Conservation (phyloP, 345 rosid species). For the Balakata baccata region DNA sequence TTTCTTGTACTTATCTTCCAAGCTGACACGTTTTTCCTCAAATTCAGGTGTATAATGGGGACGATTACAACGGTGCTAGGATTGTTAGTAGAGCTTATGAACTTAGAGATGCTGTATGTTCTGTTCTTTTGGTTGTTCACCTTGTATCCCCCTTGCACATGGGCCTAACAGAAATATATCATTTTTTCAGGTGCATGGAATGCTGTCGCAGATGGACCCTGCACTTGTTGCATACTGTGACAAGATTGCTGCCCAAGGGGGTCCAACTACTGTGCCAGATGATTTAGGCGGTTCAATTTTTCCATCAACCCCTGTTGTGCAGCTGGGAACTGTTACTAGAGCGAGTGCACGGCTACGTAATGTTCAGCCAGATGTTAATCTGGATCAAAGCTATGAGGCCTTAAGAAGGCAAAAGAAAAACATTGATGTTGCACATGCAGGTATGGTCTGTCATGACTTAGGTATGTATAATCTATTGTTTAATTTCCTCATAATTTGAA, state of each 20-base stretch:
- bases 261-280: conserved; percentile 74
- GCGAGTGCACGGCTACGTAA: conserved; percentile 94
- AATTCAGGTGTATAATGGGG: conserved; percentile 78
- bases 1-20: too few species aligned
- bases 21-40: conserved; percentile 6
- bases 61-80: conserved; percentile 94
- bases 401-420: conserved; percentile 77
- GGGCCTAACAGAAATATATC: background rate
- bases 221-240: conserved; percentile 78
- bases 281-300: conserved; percentile 60
- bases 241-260: conserved; percentile 84
- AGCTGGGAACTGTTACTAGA: conserved; percentile 74
- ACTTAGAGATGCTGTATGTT: conserved; percentile 87
- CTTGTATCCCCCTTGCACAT: background rate
- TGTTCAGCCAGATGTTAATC: conserved; percentile 76
- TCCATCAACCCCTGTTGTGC: conserved; percentile 67
- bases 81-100: conserved; percentile 90
- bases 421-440: conserved; percentile 48
- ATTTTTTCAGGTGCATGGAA: conserved; percentile 76
- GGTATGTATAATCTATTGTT: background rate
- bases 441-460: conserved; percentile 29
- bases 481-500: background rate
- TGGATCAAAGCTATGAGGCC: conserved; percentile 68
- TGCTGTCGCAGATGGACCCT: conserved; percentile 99
- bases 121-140: conserved; percentile 1